A percentile compares a stretch with the other conserved stretches of the same genome.
phyloP scores from a whole-genome alignment of 2,329 filamentous ascomycete species.

The Aureobasidium pullulans region DNA sequence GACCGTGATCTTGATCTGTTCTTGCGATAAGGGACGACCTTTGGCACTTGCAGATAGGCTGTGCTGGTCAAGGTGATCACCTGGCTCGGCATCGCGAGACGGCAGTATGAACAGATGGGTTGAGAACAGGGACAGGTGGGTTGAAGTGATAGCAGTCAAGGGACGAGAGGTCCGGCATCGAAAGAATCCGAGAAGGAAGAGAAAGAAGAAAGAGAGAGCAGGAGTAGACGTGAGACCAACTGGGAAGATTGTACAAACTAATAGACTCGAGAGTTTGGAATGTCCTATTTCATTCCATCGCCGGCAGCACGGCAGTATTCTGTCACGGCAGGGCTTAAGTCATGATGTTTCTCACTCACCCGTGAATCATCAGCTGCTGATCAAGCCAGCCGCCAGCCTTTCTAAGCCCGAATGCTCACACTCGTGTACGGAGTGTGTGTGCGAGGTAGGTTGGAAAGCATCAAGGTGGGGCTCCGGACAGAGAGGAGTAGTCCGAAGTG shows the following conservation, averaged over 20 bases:
- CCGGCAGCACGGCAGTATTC: constrained; percentile 7
- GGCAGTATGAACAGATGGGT: neutral
- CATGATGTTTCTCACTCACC: constrained; percentile 6
- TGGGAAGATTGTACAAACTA: constrained; percentile 1
- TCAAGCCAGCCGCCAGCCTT: constrained; percentile 12
- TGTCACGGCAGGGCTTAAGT: constrained; percentile 2
- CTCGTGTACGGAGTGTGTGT: constrained; percentile 1
- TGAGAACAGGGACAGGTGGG: neutral
- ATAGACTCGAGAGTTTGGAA: neutral
- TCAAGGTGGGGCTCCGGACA: constrained; percentile 6
- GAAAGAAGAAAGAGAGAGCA: neutral
- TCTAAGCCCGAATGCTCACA: neutral
- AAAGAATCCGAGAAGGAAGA: neutral
- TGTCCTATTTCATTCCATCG: constrained; percentile 10
- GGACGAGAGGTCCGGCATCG: neutral
- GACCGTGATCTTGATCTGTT: constrained; percentile 27
- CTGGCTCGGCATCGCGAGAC: constrained; percentile 8
- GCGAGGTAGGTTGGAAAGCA: constrained; percentile 10
- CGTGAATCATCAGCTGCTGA: constrained; percentile 13
- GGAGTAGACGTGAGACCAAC: neutral
- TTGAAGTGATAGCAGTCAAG: neutral
- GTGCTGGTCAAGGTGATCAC: constrained; percentile 16
- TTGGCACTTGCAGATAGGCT: constrained; percentile 32
- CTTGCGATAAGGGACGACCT: constrained; percentile 26
- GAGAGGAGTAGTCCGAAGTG: constrained; percentile 13